These are phyloP conservation scores for Carpinus fangiana DNA, from an alignment of 306 rosid genomes.

Conservation along the genomic window DNA sequence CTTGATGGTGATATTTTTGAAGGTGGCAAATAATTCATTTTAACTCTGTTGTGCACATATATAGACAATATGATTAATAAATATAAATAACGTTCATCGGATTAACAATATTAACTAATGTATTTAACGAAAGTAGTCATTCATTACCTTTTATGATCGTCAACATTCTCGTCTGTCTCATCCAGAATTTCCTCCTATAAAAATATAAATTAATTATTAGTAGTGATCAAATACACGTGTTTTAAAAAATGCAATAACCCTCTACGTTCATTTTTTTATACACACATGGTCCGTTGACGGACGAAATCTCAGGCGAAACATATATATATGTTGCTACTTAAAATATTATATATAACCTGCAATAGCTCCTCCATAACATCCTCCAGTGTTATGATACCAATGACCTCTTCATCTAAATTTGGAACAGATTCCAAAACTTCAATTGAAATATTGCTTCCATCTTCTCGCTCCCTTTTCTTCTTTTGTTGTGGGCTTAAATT, in stretches of 20 bases:
- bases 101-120: neutral
- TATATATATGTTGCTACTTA: neutral
- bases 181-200: conserved; percentile 69
- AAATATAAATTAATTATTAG: no score
- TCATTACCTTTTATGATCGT: conserved; percentile 62
- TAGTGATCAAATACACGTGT: no score
- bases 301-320: no score
- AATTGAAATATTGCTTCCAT: conserved; percentile 20
- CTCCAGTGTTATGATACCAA: conserved; percentile 84
- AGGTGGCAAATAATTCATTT: conserved; percentile 43
- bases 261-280: no score
- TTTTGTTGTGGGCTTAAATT: conserved; percentile 21
- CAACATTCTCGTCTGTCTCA: conserved; percentile 75
- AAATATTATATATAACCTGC: conserved; percentile 49
- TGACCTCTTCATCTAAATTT: conserved; percentile 50
- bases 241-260: no score
- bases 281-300: no score
- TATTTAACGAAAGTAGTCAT: neutral
- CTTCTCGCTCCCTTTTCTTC: conserved; percentile 20
- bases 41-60: conserved; percentile 45
- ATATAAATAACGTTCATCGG: neutral
- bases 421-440: conserved; percentile 41
- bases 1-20: conserved; percentile 46
- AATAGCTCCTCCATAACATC: conserved; percentile 83
- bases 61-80: neutral